These are phyloP conservation scores for Penicillium rolfsii DNA, from an alignment of 2,329 filamentous ascomycete species.

Conservation along the genomic window DNA sequence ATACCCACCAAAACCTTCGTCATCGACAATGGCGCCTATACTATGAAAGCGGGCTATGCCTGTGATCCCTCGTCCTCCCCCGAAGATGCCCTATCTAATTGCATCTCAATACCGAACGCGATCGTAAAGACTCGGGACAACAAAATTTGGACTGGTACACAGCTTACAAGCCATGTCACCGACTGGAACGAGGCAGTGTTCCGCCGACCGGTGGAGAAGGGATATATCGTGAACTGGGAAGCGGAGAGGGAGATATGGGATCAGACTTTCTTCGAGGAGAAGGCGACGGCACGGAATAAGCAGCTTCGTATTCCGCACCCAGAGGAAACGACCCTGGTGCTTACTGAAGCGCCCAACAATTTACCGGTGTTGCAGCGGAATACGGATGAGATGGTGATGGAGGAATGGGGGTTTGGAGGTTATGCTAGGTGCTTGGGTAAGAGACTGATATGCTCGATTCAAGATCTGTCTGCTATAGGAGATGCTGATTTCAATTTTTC, in stretches of 20 bases:
- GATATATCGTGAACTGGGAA: conserved; percentile 96
- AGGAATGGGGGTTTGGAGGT: conserved; percentile 90
- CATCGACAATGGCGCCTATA: conserved; percentile 90
- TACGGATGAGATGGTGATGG: conserved; percentile 95
- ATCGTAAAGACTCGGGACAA: conserved; percentile 80
- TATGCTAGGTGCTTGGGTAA: conserved; percentile 76
- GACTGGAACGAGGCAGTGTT: conserved; percentile 91
- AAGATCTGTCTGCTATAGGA: not conserved
- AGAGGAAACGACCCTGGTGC: conserved; percentile 76
- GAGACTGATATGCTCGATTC: conserved; percentile 18
- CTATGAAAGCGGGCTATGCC: conserved; percentile 84
- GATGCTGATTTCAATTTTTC: not conserved
- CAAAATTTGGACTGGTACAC: conserved; percentile 76
- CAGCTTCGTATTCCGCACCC: conserved; percentile 60
- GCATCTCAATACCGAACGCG: conserved; percentile 80
- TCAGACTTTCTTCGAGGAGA: conserved; percentile 75
- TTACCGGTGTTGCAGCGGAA: conserved; percentile 81
- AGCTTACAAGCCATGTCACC: conserved; percentile 71
- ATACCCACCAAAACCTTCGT: conserved; percentile 73
- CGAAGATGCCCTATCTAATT: conserved; percentile 50
- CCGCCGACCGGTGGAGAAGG: conserved; percentile 87
- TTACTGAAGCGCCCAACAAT: conserved; percentile 84
- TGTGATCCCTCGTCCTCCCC: conserved; percentile 44
- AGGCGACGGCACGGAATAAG: conserved; percentile 58
- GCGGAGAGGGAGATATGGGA: conserved; percentile 96